These are phyloP conservation scores for Salinomyces thailandicus DNA, from an alignment of 2,329 filamentous ascomycete species.

Conservation along the genomic window DNA sequence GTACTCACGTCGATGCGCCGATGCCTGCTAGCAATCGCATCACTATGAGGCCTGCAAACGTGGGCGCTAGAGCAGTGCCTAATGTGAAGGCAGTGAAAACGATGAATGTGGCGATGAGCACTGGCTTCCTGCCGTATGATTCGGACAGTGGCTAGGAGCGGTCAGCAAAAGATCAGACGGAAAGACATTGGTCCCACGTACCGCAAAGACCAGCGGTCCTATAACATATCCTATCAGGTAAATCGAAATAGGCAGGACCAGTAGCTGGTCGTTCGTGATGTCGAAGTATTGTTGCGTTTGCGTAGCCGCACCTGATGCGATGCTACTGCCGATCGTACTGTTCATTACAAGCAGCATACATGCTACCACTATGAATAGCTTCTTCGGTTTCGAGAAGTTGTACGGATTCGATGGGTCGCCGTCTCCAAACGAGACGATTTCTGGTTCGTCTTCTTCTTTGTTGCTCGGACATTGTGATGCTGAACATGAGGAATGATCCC, in stretches of 20 bases:
- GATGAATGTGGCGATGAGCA: conserved; percentile 42
- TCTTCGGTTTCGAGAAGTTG: conserved; percentile 35
- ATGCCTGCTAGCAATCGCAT: conserved; percentile 36
- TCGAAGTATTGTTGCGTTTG: conserved; percentile 49
- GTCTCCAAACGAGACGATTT: conserved; percentile 29
- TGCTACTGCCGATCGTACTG: conserved; percentile 54
- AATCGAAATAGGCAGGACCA: conserved; percentile 40
- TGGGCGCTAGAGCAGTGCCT: conserved; percentile 34
- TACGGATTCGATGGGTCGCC: conserved; percentile 33
- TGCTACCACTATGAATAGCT: conserved; percentile 44
- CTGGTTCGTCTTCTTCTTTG: conserved; percentile 10
- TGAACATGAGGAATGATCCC: conserved; percentile 16
- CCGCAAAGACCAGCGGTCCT: conserved; percentile 34
- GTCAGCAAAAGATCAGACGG: background rate
- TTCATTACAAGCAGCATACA: conserved; percentile 54
- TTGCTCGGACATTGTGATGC: conserved; percentile 9
- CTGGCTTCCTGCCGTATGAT: conserved; percentile 34
- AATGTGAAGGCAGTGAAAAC: conserved; percentile 37
- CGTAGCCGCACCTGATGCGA: conserved; percentile 53
- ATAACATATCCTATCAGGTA: conserved; percentile 39
- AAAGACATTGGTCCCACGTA: conserved; percentile 13
- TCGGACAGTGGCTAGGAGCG: conserved; percentile 37
- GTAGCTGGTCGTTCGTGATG: conserved; percentile 34
- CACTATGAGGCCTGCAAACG: conserved; percentile 33
- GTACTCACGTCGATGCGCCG: conserved; percentile 28